These are phyloP conservation scores for Lactarius indigo DNA, from an alignment of 768 basidiomycete species.

Conservation along the genomic window DNA sequence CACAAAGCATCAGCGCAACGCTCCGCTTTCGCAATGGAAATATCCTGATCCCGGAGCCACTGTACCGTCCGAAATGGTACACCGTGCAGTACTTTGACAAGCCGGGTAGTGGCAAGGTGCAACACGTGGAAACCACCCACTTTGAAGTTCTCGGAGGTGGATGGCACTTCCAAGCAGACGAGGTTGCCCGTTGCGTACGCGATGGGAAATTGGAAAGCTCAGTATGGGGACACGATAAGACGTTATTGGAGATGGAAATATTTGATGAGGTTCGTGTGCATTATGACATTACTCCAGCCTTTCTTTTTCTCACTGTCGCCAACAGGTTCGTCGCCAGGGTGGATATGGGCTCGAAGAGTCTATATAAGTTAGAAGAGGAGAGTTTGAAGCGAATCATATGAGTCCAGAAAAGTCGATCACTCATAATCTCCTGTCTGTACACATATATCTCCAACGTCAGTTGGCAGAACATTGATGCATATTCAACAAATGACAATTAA, in stretches of 20 bases:
- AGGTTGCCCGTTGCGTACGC: conserved; percentile 73
- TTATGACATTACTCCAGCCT: not conserved
- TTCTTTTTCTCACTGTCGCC: not conserved
- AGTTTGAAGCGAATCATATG: not conserved
- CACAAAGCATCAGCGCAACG: conserved; percentile 48
- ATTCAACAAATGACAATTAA: conserved; percentile 19
- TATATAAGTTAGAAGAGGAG: conserved; percentile 5
- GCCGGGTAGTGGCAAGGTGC: conserved; percentile 40
- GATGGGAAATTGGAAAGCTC: conserved; percentile 72
- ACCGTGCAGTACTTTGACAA: conserved; percentile 58
- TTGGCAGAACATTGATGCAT: conserved; percentile 6
- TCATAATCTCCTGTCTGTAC: not conserved
- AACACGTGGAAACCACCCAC: conserved; percentile 53
- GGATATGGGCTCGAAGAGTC: conserved; percentile 56
- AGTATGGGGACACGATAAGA: conserved; percentile 77
- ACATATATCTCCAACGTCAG: conserved; percentile 1
- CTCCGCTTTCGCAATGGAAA: conserved; percentile 75
- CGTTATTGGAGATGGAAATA: conserved; percentile 73
- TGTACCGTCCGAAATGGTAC: conserved; percentile 64
- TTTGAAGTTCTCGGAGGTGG: conserved; percentile 42
- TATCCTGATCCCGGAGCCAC: conserved; percentile 60
- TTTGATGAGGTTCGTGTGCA: conserved; percentile 66
- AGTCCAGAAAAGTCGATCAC: not conserved
- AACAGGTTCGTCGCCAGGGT: conserved; percentile 64
- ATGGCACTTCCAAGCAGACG: conserved; percentile 86